Conservation (phyloP, 176 grass and related monocot species). For the Eleusine indica region DNA sequence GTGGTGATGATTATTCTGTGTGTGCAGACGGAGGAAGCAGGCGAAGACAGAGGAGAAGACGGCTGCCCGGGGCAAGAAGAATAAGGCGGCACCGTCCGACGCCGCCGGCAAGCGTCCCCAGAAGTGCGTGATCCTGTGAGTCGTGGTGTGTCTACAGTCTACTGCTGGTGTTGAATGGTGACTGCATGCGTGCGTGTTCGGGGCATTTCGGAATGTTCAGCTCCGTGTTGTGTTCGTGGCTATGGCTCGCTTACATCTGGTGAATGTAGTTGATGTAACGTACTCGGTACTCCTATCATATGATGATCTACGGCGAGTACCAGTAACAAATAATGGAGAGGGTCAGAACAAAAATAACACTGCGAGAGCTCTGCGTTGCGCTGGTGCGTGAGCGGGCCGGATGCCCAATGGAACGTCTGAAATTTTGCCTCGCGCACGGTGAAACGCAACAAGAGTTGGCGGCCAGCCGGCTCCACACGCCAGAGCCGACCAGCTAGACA, state of each 20-base stretch:
- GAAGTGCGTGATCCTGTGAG: neutral
- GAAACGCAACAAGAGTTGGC: slow-evolving; percentile 25
- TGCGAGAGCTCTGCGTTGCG: too few relatives aligned
- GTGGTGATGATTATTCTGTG: neutral
- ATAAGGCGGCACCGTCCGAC: neutral
- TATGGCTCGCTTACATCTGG: neutral
- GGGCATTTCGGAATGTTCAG: neutral
- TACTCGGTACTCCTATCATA: neutral
- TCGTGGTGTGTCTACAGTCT: neutral
- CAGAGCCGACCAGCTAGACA: slow-evolving; percentile 25
- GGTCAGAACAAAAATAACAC: neutral
- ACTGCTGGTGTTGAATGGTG: neutral
- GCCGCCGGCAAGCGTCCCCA: neutral
- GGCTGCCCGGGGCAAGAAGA: neutral
- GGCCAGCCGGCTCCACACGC: slow-evolving; percentile 39
- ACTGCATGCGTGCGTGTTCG: neutral
- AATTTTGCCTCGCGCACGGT: slow-evolving; percentile 4
- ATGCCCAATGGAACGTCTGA: neutral
- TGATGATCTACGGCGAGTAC: neutral
- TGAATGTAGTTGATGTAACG: neutral
- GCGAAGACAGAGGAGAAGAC: neutral
- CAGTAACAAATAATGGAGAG: neutral
- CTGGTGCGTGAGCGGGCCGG: too few relatives aligned
- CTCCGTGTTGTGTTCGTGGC: neutral
- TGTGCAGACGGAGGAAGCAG: slow-evolving; percentile 7